phyloP scores from a whole-genome alignment of 1,139 yeast species.

The Yamadazyma friedrichii region DNA sequence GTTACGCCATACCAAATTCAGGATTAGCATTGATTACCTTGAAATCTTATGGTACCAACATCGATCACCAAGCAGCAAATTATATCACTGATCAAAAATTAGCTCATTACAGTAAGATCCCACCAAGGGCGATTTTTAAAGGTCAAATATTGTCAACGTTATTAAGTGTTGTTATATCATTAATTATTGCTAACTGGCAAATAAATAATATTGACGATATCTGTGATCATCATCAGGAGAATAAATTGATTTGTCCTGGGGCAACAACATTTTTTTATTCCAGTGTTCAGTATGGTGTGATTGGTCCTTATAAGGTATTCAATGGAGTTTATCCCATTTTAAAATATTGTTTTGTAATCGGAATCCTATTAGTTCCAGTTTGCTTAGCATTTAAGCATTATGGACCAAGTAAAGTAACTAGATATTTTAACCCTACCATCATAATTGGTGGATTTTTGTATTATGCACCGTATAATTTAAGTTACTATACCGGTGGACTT shows the following conservation, averaged over 20 bases:
- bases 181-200: constrained; percentile 57
- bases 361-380: constrained; percentile 43
- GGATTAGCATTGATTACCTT: constrained; percentile 59
- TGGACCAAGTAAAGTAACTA: constrained; percentile 27
- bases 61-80: constrained; percentile 60
- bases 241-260: constrained; percentile 49
- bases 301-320: constrained; percentile 60
- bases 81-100: constrained; percentile 56
- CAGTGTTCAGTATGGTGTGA: constrained; percentile 58
- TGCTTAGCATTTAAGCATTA: constrained; percentile 40
- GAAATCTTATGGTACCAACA: constrained; percentile 59
- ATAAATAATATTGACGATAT: constrained; percentile 35
- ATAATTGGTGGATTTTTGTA: constrained; percentile 38
- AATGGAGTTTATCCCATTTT: constrained; percentile 46
- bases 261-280: constrained; percentile 50
- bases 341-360: constrained; percentile 54
- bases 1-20: constrained; percentile 64
- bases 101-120: constrained; percentile 60
- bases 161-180: constrained; percentile 40
- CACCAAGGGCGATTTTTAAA: constrained; percentile 61
- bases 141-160: constrained; percentile 51
- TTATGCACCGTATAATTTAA: constrained; percentile 56
- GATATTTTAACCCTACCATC: constrained; percentile 42
- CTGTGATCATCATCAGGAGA: constrained; percentile 42
- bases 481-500: constrained; percentile 53